phyloP scores from a whole-genome alignment of 2,329 filamentous ascomycete species.

The Colletotrichum tanaceti region DNA sequence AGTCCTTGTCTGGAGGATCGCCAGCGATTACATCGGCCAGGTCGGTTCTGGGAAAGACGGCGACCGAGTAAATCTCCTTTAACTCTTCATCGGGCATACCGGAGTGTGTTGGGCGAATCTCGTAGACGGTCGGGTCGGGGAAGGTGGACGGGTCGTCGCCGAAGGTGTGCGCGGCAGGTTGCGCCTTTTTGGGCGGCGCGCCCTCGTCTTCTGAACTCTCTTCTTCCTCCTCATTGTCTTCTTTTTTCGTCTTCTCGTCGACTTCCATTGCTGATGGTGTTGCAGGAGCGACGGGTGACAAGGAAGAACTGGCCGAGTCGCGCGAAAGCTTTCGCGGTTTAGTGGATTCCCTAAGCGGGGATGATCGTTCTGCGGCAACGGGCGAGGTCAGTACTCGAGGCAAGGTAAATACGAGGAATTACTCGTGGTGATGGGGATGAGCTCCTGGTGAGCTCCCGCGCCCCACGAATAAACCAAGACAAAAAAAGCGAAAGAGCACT shows the following conservation, averaged over 20 bases:
- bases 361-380: slow-evolving; percentile 61
- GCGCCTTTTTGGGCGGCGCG: slow-evolving; percentile 70
- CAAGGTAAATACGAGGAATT: slow-evolving; percentile 25
- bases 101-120: slow-evolving; percentile 80
- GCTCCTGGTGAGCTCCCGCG: slow-evolving; percentile 14
- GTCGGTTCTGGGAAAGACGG: slow-evolving; percentile 82
- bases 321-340: slow-evolving; percentile 65
- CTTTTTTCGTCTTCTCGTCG: slow-evolving; percentile 59
- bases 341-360: slow-evolving; percentile 62
- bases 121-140: slow-evolving; percentile 91
- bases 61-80: slow-evolving; percentile 88
- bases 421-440: slow-evolving; percentile 27
- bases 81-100: slow-evolving; percentile 88
- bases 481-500: slow-evolving; percentile 22
- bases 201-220: slow-evolving; percentile 70
- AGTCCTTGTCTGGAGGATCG: slow-evolving; percentile 91
- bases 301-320: slow-evolving; percentile 69
- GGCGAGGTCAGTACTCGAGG: slow-evolving; percentile 32
- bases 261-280: slow-evolving; percentile 69
- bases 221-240: slow-evolving; percentile 57
- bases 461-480: slow-evolving; percentile 26
- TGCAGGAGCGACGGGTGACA: slow-evolving; percentile 65
- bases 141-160: slow-evolving; percentile 93
- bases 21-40: slow-evolving; percentile 88
- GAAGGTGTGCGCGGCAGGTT: slow-evolving; percentile 87